These are phyloP conservation scores for Exserohilum turcica DNA, from an alignment of 2,329 filamentous ascomycete species.

Conservation along the genomic window DNA sequence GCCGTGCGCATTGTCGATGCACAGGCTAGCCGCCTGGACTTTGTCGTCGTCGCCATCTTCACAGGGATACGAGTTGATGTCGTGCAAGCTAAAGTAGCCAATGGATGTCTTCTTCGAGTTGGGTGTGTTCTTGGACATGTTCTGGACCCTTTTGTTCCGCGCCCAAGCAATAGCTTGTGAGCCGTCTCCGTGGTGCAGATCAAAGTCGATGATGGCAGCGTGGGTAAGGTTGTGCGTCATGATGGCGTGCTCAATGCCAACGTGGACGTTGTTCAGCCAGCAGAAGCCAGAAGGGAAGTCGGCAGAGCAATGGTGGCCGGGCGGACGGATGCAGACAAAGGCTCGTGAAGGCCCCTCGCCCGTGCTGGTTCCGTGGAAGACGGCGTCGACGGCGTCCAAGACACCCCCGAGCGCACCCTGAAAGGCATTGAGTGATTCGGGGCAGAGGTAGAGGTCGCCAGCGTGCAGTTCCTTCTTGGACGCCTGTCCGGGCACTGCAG, in stretches of 20 bases:
- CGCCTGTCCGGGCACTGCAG: slow-evolving; percentile 48
- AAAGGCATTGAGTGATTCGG: slow-evolving; percentile 83
- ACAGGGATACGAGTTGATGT: slow-evolving; percentile 98
- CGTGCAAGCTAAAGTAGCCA: slow-evolving; percentile 95
- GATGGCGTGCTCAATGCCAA: slow-evolving; percentile 90
- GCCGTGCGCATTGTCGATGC: slow-evolving; percentile 90
- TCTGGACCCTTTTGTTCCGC: slow-evolving; percentile 74
- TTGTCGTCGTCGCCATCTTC: slow-evolving; percentile 93
- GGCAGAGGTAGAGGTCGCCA: slow-evolving; percentile 88
- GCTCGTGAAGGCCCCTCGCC: slow-evolving; percentile 69
- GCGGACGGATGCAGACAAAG: slow-evolving; percentile 90
- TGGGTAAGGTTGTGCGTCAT: slow-evolving; percentile 86
- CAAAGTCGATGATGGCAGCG: slow-evolving; percentile 68
- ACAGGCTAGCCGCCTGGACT: slow-evolving; percentile 89
- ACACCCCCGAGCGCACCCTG: slow-evolving; percentile 92
- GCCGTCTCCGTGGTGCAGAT: slow-evolving; percentile 60
- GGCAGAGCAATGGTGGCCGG: slow-evolving; percentile 93
- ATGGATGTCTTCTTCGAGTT: slow-evolving; percentile 83
- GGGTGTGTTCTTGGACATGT: slow-evolving; percentile 70
- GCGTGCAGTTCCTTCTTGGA: slow-evolving; percentile 75
- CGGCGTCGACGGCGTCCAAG: slow-evolving; percentile 86
- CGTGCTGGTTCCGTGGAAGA: slow-evolving; percentile 64
- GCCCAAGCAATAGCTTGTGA: slow-evolving; percentile 93
- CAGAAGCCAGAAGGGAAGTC: slow-evolving; percentile 93
- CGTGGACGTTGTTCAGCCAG: slow-evolving; percentile 98